Base-by-base conservation (phyloP, 2,329 filamentous ascomycete species). In the Exophiala dermatitidis region DNA sequence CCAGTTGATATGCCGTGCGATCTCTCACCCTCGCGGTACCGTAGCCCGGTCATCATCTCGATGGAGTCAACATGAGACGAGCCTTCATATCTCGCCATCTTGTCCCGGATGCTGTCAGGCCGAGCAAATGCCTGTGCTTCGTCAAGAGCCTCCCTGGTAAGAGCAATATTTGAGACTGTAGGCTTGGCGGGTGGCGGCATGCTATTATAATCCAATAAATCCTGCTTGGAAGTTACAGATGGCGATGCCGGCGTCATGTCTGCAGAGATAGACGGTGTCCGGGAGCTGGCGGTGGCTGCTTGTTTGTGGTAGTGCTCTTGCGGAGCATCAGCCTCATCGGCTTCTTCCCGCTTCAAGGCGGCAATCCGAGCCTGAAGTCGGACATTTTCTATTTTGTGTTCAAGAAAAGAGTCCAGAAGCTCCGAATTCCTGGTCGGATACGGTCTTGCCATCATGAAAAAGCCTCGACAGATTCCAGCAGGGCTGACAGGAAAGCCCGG, bases 371-470 rank as follows among this genome's bases (percentile, higher is more conserved):
- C 86, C 64, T 82, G 83, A 46, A 97, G 71, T 3, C 90, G 82
- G 72, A 95, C 90, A 64, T 96, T 95, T 69, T 96, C 91, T 50
- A 95, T 91, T 71, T 96, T 96, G 73, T 96, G 90, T 68, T 97
- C 91, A 30, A 97, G 76, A 64, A 96, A 96, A 0, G 90, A 94
- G 71, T 97, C 90, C 19, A 96, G 77, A 7, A 96, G 77, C 2
- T 81, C 81, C 1, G 89, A 85, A 66, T 91, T 95, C 71, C 87
- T 90, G 31, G 87, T 94, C 3, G 89, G 90, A 68, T 96, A 95
- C 1, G 88, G 88, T 19, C 90, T 81, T 5, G 88, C 84, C 83
- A 95, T 91, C 76, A 97, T 87, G 68, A 96, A 96, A 63, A 96
- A 88, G 36, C 90, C 90, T 63, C 88, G 83, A 68, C 90, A 96